A percentile compares a stretch with the other conserved stretches of the same genome.
Conservation (phyloP, 768 basidiomycete species). For the Termitomyces sp. region DNA sequence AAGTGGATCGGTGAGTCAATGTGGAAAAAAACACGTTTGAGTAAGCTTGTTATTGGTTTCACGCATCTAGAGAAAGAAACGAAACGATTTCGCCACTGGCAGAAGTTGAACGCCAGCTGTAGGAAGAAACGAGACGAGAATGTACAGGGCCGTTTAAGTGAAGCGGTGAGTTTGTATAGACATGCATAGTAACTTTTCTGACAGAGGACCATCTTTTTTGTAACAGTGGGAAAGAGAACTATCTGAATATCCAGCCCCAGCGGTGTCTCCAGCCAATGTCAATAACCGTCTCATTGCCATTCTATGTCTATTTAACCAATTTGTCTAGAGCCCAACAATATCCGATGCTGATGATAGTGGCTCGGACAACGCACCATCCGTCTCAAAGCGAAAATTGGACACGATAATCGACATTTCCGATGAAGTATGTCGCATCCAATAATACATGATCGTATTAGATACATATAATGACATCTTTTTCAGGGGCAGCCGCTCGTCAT, state of each 20-base stretch:
- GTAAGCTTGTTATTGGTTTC: neutral
- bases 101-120: too few relatives aligned
- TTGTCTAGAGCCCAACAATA: neutral
- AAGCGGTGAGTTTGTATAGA: neutral
- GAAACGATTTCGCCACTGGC: neutral
- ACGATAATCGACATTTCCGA: conserved; percentile 1
- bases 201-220: neutral
- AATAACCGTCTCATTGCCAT: neutral
- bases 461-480: neutral
- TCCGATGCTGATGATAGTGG: neutral
- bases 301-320: neutral
- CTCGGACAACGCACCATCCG: conserved; percentile 8
- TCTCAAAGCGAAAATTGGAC: conserved; percentile 7
- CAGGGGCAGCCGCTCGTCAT: conserved; percentile 7
- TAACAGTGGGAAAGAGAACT: neutral
- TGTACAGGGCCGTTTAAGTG: neutral
- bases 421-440: conserved; percentile 2
- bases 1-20: conserved; percentile 57
- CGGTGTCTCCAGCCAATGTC: neutral
- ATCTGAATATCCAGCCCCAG: too few relatives aligned
- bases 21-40: neutral
- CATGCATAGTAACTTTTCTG: neutral
- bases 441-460: neutral
- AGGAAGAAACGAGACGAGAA: neutral
- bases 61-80: conserved; percentile 33